A percentile compares a stretch with the other conserved stretches of the same genome.
Conservation (phyloP, 2,329 filamentous ascomycete genomes). For the Ambrosiella cleistominuta region DNA sequence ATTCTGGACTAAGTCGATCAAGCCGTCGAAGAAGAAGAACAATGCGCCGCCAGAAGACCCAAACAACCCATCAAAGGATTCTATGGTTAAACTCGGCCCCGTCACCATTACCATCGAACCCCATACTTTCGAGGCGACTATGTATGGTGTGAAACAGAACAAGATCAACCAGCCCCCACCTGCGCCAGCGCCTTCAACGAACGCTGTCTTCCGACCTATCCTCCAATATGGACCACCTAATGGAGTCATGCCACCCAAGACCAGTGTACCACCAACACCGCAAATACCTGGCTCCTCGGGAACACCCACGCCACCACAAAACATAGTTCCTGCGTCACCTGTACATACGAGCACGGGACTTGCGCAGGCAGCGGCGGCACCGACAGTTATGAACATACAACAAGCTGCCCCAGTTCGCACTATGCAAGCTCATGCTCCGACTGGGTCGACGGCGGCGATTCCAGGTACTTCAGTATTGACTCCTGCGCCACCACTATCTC, state of each 20-base stretch:
- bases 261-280: not conserved
- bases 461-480: not conserved
- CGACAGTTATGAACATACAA: not conserved
- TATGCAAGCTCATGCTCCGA: not conserved
- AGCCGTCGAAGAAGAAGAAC: constrained; percentile 47
- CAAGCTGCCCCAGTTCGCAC: not conserved
- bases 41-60: constrained; percentile 39
- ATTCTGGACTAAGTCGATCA: constrained; percentile 62
- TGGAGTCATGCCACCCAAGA: constrained; percentile 35
- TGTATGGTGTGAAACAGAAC: constrained; percentile 53
- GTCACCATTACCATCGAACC: constrained; percentile 64
- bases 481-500: not conserved
- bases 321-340: constrained; percentile 13
- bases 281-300: not conserved
- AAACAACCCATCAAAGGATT: constrained; percentile 51
- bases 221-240: constrained; percentile 50
- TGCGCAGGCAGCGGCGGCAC: constrained; percentile 11
- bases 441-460: not conserved
- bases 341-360: not conserved
- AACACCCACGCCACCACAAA: constrained; percentile 24
- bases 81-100: constrained; percentile 55
- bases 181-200: constrained; percentile 12
- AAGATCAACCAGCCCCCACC: constrained; percentile 21
- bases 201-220: constrained; percentile 32
- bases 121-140: constrained; percentile 58